phyloP scores from a whole-genome alignment of 768 basidiomycete species.

The Russula foetens region DNA sequence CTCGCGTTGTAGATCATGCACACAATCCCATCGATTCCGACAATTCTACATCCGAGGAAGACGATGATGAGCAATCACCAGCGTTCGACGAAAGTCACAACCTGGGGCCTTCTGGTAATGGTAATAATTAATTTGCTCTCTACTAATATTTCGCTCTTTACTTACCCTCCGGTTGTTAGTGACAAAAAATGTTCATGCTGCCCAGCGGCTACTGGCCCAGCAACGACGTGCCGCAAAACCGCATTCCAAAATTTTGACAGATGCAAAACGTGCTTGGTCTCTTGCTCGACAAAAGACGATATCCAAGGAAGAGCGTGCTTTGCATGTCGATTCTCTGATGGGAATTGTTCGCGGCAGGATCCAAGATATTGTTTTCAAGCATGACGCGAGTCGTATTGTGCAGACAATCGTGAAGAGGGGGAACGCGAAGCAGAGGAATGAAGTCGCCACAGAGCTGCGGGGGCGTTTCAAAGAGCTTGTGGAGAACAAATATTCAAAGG shows the following conservation, averaged over 20 bases:
- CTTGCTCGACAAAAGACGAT: constrained; percentile 67
- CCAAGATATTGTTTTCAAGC: constrained; percentile 82
- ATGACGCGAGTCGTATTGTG: constrained; percentile 83
- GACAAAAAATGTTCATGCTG: constrained; percentile 61
- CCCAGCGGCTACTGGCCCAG: constrained; percentile 54
- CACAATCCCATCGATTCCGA: not conserved
- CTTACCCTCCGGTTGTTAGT: constrained; percentile 30
- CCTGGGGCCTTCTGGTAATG: not conserved
- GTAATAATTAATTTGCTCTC: no score
- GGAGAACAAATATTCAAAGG: constrained; percentile 89
- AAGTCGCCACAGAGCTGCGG: constrained; percentile 77
- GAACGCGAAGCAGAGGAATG: constrained; percentile 60
- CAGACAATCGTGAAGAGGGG: constrained; percentile 81
- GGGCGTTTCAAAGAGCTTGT: constrained; percentile 71
- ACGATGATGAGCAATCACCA: constrained; percentile 24
- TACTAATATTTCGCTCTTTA: not conserved
- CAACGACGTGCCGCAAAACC: constrained; percentile 75
- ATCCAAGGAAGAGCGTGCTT: constrained; percentile 59
- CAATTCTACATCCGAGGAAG: constrained; percentile 10
- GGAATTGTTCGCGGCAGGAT: constrained; percentile 70
- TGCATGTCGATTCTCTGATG: constrained; percentile 70
- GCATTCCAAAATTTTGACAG: constrained; percentile 55
- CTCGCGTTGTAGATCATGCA: not conserved
- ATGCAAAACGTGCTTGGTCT: constrained; percentile 75
- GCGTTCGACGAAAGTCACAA: not conserved